phyloP scores from a whole-genome alignment of 768 basidiomycete species.

The Pisolithus sp. region DNA sequence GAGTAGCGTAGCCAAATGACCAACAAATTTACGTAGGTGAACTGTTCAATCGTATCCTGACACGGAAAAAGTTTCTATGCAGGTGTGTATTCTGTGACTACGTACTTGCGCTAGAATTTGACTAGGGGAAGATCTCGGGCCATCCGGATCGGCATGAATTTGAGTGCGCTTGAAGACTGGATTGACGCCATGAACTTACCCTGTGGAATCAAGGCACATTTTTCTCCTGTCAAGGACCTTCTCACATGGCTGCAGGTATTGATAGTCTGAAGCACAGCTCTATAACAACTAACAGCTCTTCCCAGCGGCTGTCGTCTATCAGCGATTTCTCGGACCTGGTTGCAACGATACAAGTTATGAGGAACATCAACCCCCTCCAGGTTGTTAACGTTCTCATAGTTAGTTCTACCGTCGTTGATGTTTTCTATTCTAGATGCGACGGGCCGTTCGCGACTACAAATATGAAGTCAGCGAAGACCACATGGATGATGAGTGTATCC shows the following conservation, averaged over 20 bases:
- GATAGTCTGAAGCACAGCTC: neutral
- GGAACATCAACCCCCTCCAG: conserved; percentile 86
- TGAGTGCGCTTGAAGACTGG: conserved; percentile 88
- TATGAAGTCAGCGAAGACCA: conserved; percentile 88
- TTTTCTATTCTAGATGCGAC: conserved; percentile 60
- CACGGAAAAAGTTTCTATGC: conserved; percentile 93
- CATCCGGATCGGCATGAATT: conserved; percentile 83
- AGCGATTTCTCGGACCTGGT: conserved; percentile 83
- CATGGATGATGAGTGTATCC: conserved; percentile 93
- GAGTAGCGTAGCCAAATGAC: neutral
- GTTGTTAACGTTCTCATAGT: conserved; percentile 29
- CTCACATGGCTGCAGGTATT: conserved; percentile 78
- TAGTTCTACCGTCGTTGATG: neutral
- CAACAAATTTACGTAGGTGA: conserved; percentile 47
- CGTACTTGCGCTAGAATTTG: conserved; percentile 2
- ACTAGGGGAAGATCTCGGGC: conserved; percentile 57
- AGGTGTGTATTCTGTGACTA: conserved; percentile 40
- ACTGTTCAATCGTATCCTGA: conserved; percentile 77
- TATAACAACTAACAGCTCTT: neutral
- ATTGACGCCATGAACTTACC: conserved; percentile 76
- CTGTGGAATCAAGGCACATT: conserved; percentile 69
- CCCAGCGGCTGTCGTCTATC: conserved; percentile 79
- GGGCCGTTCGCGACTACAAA: conserved; percentile 87
- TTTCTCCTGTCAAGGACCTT: conserved; percentile 78
- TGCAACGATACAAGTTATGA: conserved; percentile 84